Evolutionary conservation across 139 green algal genomes (phyloP).

Genomic region (Monoraphidium neglectum): DNA sequence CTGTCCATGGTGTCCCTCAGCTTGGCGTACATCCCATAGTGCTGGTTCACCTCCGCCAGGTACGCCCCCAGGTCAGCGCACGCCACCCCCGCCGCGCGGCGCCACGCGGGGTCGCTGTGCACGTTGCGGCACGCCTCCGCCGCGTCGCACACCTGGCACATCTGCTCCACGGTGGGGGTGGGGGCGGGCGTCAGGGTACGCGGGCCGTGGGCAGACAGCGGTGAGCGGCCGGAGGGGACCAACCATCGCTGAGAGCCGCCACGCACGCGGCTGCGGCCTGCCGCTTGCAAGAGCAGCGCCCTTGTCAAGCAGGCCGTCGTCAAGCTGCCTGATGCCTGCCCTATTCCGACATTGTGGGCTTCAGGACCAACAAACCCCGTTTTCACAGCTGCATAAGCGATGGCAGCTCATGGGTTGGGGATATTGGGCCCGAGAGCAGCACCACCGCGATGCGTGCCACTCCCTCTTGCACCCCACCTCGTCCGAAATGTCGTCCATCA

Average conservation of each 20-base stretch:
- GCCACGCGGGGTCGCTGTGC: constrained; percentile 29
- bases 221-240: too few relatives aligned
- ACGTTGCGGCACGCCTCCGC: constrained; percentile 48
- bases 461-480: too few relatives aligned
- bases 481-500: constrained; percentile 45
- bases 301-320: not conserved
- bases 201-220: not conserved
- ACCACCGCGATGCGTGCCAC: too few relatives aligned
- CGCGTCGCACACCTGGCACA: constrained; percentile 50
- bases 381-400: too few relatives aligned
- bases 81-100: constrained; percentile 18
- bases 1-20: constrained; percentile 15
- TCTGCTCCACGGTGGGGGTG: constrained; percentile 20
- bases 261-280: too few relatives aligned
- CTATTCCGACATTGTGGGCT: not conserved
- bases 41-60: constrained; percentile 47
- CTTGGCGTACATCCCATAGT: constrained; percentile 44
- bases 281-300: not conserved
- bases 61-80: constrained; percentile 36
- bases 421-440: too few relatives aligned
- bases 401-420: too few relatives aligned
- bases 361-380: too few relatives aligned
- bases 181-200: not conserved
- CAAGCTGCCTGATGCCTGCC: not conserved
- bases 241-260: too few relatives aligned